Evolutionary conservation across 192 early-diverging fungal genomes (phyloP), one percentile per base, ranked within the genome.

Genomic region (Dissophora globulifera): DNA sequence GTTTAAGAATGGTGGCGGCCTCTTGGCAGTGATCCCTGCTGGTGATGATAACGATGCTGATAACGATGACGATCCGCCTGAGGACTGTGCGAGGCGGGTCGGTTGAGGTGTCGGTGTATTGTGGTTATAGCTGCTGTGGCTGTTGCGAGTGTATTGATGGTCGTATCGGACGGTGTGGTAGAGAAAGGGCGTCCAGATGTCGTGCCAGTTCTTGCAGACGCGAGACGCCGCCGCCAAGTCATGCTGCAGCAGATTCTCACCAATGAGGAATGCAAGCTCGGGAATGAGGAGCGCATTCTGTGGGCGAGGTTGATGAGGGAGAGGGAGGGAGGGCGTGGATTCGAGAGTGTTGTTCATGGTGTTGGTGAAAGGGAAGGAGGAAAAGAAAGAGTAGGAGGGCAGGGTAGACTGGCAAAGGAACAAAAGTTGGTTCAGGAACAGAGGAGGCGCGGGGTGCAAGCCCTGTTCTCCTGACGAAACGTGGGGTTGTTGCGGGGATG

Each of bases 211-310:
- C 35, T 23, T 59, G 52, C 51, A 67, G 42, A 76, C 72, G 2
- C 57, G 43, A n/a, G 62, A 55, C 4, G 72, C 72, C n/a, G 50
- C 22, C 13, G 72, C 62, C 17, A 76, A 47, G 35, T 76, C 72
- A 9, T 46, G 58, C 4, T 29, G 63, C 23, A 49, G 29, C 25
- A 76, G 50, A 16, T 66, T 46, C 16, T 60, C 63, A 35, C 67
- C 58, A 25, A 76, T 76, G 50, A 67, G 20, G 35, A 67, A 76
- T 19, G 64, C 52, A 11, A 76, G 45, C 47, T 76, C 72, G 12
- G 72, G 72, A 56, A 76, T 76, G 13, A 76, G 64, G 38, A 67
- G 35, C 6, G 72, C 63, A 32, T 54, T 76, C 22, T 41, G 58
- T 16, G 40, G 13, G 45, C 41, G 20, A 43, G 38, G 48, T 49